Conservation (phyloP, 2,329 filamentous ascomycete species). For the Penicillium sp. region DNA sequence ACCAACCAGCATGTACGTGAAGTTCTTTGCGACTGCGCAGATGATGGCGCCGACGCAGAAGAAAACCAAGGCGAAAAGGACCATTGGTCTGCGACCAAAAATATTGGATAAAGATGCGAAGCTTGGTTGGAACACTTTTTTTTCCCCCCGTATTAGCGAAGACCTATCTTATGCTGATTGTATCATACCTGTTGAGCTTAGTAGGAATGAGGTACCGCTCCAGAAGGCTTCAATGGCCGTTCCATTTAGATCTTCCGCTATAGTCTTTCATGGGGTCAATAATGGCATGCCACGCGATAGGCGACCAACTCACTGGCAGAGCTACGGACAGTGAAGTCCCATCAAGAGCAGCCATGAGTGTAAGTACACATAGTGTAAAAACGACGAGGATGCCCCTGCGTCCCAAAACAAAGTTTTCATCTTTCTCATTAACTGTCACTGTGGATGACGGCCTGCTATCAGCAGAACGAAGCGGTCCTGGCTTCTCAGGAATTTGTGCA, state of each 20-base stretch:
- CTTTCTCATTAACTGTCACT: not conserved
- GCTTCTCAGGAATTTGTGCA: slow-evolving; percentile 9
- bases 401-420: slow-evolving; percentile 22
- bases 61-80: slow-evolving; percentile 41
- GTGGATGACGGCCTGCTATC: slow-evolving; percentile 10
- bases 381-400: slow-evolving; percentile 19
- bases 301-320: slow-evolving; percentile 15
- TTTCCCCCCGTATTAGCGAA: slow-evolving; percentile 7
- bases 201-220: slow-evolving; percentile 51
- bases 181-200: slow-evolving; percentile 31
- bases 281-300: not conserved
- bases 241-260: slow-evolving; percentile 33
- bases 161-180: not conserved
- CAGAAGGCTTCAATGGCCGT: slow-evolving; percentile 48
- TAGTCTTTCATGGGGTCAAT: slow-evolving; percentile 24
- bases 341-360: slow-evolving; percentile 27
- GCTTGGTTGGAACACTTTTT: slow-evolving; percentile 50
- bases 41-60: slow-evolving; percentile 48
- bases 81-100: slow-evolving; percentile 46
- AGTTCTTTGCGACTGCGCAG: slow-evolving; percentile 41
- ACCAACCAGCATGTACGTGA: slow-evolving; percentile 48
- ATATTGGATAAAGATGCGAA: slow-evolving; percentile 49
- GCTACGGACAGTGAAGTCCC: slow-evolving; percentile 26
- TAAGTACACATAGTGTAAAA: slow-evolving; percentile 22
- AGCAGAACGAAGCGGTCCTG: not conserved